Conservation (phyloP, 2,329 filamentous ascomycete species). For the Aspergillus sp. region DNA sequence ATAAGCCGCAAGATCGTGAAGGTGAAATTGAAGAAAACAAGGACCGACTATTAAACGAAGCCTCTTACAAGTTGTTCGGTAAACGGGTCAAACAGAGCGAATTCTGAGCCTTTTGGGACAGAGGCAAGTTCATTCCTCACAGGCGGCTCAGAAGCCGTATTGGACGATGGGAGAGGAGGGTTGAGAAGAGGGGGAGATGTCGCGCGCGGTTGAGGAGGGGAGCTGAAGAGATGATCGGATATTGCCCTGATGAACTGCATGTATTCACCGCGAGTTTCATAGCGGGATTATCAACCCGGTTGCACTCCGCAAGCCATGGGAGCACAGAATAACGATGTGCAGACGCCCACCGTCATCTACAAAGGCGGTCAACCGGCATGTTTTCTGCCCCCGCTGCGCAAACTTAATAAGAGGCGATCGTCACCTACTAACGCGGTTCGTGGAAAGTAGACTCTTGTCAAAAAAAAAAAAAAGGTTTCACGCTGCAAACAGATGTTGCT, state of each 20-base stretch:
- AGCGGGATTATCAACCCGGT: conserved; percentile 11
- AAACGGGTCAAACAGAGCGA: not conserved
- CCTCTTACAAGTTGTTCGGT: conserved; percentile 2
- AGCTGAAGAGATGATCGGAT: conserved; percentile 14
- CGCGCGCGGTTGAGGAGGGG: conserved; percentile 6
- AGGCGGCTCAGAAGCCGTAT: conserved; percentile 25
- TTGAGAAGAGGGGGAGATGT: not conserved
- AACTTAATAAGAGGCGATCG: not conserved
- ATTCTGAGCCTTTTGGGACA: conserved; percentile 10
- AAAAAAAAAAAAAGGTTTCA: not conserved
- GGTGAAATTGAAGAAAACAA: not conserved
- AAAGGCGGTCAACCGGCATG: conserved; percentile 19
- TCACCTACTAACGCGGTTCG: not conserved
- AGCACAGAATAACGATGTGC: not conserved
- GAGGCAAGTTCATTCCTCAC: conserved; percentile 19
- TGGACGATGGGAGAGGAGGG: conserved; percentile 16
- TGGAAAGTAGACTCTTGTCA: too few species aligned
- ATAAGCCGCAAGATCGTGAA: not conserved
- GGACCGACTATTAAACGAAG: not conserved
- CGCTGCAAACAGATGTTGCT: not conserved
- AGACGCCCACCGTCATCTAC: conserved; percentile 8
- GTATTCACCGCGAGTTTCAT: conserved; percentile 18
- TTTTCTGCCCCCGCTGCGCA: conserved; percentile 16
- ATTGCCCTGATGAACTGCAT: conserved; percentile 23
- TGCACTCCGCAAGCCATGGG: not conserved